Evolutionary conservation across 2,329 filamentous ascomycete genomes (phyloP).

Genomic region (Aspergillus ochraceoroseus): DNA sequence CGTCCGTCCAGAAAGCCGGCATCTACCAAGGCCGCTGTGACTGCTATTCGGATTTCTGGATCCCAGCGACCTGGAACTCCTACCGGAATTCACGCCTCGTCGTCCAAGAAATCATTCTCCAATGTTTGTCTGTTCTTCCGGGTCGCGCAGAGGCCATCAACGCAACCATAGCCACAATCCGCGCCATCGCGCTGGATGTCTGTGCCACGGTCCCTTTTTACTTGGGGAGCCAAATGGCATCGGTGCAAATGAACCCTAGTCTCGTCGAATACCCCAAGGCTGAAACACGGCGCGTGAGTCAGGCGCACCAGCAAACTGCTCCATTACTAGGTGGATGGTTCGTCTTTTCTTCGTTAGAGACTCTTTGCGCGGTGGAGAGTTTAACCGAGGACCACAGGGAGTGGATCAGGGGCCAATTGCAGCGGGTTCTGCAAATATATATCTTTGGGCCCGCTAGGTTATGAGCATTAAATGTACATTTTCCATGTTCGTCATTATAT

Average conservation of each 20-base stretch:
- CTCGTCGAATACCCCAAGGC: slow-evolving; percentile 25
- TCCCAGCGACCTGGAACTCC: slow-evolving; percentile 29
- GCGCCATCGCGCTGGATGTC: slow-evolving; percentile 24
- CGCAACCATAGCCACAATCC: slow-evolving; percentile 10
- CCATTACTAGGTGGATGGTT: slow-evolving; percentile 30
- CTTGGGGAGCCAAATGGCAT: slow-evolving; percentile 24
- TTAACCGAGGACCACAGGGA: slow-evolving; percentile 19
- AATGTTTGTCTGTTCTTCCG: slow-evolving; percentile 22
- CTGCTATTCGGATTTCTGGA: slow-evolving; percentile 31
- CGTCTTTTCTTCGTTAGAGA: slow-evolving; percentile 19
- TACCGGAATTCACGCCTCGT: slow-evolving; percentile 30
- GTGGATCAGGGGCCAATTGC: slow-evolving; percentile 25
- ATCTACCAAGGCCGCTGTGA: slow-evolving; percentile 28
- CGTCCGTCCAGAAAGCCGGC: slow-evolving; percentile 26
- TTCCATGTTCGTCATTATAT: background rate
- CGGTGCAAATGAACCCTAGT: slow-evolving; percentile 21
- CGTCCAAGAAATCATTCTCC: slow-evolving; percentile 27
- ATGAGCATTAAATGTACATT: background rate
- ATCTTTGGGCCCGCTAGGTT: slow-evolving; percentile 9
- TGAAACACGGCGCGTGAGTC: slow-evolving; percentile 17
- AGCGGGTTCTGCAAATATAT: slow-evolving; percentile 27
- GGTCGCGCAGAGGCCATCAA: slow-evolving; percentile 8
- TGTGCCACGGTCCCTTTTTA: slow-evolving; percentile 29
- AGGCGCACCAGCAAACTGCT: slow-evolving; percentile 22
- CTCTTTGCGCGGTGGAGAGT: slow-evolving; percentile 20